Evolutionary conservation across 352 stramenopile genomes (phyloP).

Genomic region (Pythium vanterpoolii): DNA sequence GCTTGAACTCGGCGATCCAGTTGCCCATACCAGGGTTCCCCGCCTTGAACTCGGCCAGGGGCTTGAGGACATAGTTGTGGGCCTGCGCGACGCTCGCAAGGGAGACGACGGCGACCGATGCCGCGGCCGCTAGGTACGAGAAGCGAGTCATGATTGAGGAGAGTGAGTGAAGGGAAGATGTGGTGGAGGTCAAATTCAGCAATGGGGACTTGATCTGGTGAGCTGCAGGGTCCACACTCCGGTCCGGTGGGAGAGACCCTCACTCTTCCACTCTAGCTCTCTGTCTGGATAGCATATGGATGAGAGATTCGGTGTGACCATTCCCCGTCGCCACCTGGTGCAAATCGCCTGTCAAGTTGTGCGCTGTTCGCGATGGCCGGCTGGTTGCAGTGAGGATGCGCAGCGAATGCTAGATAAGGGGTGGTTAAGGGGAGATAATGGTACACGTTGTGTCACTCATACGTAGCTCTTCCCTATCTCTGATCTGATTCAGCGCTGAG

Average conservation of each 20-base stretch:
- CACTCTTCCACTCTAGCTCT: not conserved
- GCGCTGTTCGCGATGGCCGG: too few species aligned
- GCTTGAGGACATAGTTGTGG: conserved; percentile 22
- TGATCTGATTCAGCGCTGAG: too few species aligned
- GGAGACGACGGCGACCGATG: not conserved
- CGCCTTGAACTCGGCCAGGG: conserved; percentile 17
- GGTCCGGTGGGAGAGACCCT: not conserved
- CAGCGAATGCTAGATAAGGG: too few species aligned
- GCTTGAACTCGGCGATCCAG: conserved; percentile 19
- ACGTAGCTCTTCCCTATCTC: too few species aligned
- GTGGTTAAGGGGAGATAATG: too few species aligned
- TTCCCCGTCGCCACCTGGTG: not conserved
- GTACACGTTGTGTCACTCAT: too few species aligned
- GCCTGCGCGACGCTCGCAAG: conserved; percentile 5
- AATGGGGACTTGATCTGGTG: not conserved
- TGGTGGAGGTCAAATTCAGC: not conserved
- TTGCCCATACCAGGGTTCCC: conserved; percentile 9
- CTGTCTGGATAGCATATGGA: not conserved
- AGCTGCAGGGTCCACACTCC: not conserved
- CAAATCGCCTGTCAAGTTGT: too few species aligned
- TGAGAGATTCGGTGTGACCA: not conserved
- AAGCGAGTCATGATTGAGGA: conserved; percentile 8
- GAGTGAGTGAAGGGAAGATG: not conserved
- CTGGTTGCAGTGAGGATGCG: too few species aligned
- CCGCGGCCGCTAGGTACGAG: not conserved